Base-by-base conservation (phyloP, 441 rosid genomes). In the Corymbia calophylla region DNA sequence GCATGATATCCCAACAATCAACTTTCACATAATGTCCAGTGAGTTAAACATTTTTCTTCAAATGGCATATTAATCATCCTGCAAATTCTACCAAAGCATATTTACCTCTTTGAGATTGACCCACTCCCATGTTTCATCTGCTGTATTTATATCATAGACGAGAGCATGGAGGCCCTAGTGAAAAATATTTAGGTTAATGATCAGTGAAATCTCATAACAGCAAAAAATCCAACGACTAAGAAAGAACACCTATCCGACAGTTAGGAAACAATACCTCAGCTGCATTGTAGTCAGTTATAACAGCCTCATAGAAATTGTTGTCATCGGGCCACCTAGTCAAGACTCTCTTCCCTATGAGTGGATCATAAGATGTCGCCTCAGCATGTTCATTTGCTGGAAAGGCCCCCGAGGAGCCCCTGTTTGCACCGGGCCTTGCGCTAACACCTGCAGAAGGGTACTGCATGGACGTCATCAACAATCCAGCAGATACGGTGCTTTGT, bases 71-170 rank as follows among this genome's bases (percentile, higher is more conserved):
- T 39, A 25, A 60, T 23, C 49, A 31, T 86, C 64, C 25, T 23
- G 18, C 51, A 77, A 77, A 23, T 77, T 77, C 84, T 12, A 80
- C 53, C 21, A 51, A 53, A 87, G 56, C 56, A 48, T 12, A 85
- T 86, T 91, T 95, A 97, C 99, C 99, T 97, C 99, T 95, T 97
- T 97, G 90, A 97, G 99, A 93, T 98, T 95, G 91, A 97, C 99
- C 99, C 99, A 97, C 92, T 98, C 99, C 98, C 98, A 97, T 32
- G 99, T 96, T 95, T 96, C 99, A 91, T 94, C 91, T 31, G 92
- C 93, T 27, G 99, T 93, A 91, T 93, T 93, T 44, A 96, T 96
- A 89, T 97, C 99, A 95, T 98, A 98, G 91, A 98, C 99, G 94
- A 98, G 94, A 93, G 97, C 97, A 97, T 98, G 99, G 88, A 92